These are phyloP conservation scores for Pleurotus ostreatus DNA, from an alignment of 768 basidiomycete genomes.

Conservation along the genomic window DNA sequence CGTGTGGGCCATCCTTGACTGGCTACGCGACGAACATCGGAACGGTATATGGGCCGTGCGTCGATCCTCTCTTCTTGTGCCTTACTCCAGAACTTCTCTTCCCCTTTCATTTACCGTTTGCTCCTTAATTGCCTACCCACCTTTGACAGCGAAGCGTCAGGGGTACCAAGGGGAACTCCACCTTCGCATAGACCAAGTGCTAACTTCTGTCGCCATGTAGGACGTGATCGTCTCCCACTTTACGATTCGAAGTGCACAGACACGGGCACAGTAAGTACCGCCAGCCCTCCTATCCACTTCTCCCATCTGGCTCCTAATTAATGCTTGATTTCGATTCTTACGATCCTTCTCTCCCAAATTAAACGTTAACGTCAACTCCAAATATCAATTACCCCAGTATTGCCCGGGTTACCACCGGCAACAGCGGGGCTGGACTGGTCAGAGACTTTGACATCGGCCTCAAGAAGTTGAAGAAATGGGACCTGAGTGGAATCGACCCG, in stretches of 20 bases:
- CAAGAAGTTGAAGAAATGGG: constrained; percentile 24
- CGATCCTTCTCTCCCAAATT: too few relatives aligned
- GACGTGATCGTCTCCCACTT: constrained; percentile 12
- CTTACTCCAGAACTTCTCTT: background rate
- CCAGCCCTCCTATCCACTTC: background rate
- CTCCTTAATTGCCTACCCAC: background rate
- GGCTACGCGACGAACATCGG: constrained; percentile 40
- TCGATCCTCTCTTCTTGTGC: constrained; percentile 1
- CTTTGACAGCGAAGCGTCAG: background rate
- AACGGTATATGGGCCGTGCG: constrained; percentile 44
- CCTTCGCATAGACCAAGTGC: background rate
- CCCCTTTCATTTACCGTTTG: constrained; percentile 6
- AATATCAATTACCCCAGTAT: too few relatives aligned
- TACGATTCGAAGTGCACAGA: constrained; percentile 6
- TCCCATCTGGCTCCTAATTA: background rate
- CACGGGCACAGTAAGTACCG: constrained; percentile 6
- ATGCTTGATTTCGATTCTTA: background rate
- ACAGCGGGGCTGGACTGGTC: too few relatives aligned
- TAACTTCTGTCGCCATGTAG: background rate
- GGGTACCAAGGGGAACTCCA: background rate
- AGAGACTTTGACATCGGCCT: constrained; percentile 27
- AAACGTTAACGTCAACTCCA: too few relatives aligned
- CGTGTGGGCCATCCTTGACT: constrained; percentile 51
- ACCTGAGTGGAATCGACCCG: constrained; percentile 5
- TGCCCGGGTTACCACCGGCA: too few relatives aligned